Base-by-base conservation (phyloP, 2,329 filamentous ascomycete genomes). In the Fusarium sp. region DNA sequence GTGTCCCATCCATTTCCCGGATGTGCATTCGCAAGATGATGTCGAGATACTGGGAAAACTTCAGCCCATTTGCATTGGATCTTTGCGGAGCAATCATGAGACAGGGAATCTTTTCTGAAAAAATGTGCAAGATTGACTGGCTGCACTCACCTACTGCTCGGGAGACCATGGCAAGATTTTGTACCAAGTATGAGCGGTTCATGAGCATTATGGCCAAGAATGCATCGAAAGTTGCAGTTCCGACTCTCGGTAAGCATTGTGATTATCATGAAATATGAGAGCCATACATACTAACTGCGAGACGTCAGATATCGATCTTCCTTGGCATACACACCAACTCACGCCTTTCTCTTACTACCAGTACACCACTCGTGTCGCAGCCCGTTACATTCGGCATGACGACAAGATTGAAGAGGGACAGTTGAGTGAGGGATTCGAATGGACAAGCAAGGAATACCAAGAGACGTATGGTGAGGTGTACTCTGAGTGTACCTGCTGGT, bases 321-420 rank as follows among this genome's bases (percentile, higher is more conserved):
- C 89, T 0, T 95, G 93, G 92, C 94, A 97, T 79, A 96, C 93
- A 0, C 93, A 96, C 76, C 92, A 96, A 79, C 88, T 96, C 4
- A 88, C 84, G 10, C 92, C 93, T 0, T 77, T 79, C 3, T 77
- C 83, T 5, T 96, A 96, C 82, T 92, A 90, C 75, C 67, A 79
- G 4, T 92, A 88, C 78, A 92, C 89, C 2, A 78, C 86, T 1
- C 63, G 59, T 0, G 79, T 80, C 24, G 87, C 86, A 0, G 69
- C 67, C 2, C 89, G 87, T 57, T 94, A 94, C 77, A 88, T 96
- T 74, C 91, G 95, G 78, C 94, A 97, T 78, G 92, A 96, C 80
- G 94, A 97, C 84, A 96, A 96, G 82, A 90, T 97, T 24, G 90
- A 92, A 57, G 92, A 95, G 76, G 84, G 83, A 16, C 87, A 86